phyloP scores from a whole-genome alignment of 1,284 basidiomycete species.

The Peniophora sp. region DNA sequence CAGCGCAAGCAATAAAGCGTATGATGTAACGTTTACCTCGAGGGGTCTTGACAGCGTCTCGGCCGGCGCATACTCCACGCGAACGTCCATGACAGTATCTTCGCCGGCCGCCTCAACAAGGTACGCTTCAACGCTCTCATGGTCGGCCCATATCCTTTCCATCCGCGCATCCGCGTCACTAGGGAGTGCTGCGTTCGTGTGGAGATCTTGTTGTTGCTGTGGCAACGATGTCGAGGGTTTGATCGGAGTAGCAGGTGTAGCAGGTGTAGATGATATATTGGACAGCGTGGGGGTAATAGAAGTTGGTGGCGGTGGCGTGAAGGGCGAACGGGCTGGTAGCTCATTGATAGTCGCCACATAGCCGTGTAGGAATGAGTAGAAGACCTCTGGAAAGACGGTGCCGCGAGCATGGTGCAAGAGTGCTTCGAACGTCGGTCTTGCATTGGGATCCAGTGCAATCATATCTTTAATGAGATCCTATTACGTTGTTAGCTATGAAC shows the following conservation, averaged over 20 bases:
- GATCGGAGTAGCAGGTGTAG: conserved; percentile 5
- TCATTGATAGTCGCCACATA: conserved; percentile 81
- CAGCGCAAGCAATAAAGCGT: neutral
- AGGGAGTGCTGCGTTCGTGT: conserved; percentile 37
- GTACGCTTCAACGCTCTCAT: conserved; percentile 69
- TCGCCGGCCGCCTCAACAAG: conserved; percentile 43
- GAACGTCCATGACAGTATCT: conserved; percentile 42
- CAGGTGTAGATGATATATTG: conserved; percentile 7
- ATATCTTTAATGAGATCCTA: conserved; percentile 85
- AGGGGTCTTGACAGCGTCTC: conserved; percentile 44
- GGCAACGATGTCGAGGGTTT: conserved; percentile 12
- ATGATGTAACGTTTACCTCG: conserved; percentile 36
- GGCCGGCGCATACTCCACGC: conserved; percentile 39
- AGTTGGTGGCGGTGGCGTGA: conserved; percentile 29
- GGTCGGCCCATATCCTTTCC: conserved; percentile 75
- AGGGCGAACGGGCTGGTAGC: conserved; percentile 38
- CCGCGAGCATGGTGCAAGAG: conserved; percentile 76
- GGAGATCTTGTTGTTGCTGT: conserved; percentile 9
- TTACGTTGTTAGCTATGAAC: conserved; percentile 6
- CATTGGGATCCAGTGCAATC: conserved; percentile 74
- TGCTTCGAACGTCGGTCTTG: conserved; percentile 78
- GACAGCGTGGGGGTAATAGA: conserved; percentile 15
- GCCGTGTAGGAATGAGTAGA: conserved; percentile 91
- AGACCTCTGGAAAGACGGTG: conserved; percentile 82
- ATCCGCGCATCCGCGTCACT: conserved; percentile 75